Conservation (phyloP, 73 alveolate species). For the Tetrahymena malaccensis region DNA sequence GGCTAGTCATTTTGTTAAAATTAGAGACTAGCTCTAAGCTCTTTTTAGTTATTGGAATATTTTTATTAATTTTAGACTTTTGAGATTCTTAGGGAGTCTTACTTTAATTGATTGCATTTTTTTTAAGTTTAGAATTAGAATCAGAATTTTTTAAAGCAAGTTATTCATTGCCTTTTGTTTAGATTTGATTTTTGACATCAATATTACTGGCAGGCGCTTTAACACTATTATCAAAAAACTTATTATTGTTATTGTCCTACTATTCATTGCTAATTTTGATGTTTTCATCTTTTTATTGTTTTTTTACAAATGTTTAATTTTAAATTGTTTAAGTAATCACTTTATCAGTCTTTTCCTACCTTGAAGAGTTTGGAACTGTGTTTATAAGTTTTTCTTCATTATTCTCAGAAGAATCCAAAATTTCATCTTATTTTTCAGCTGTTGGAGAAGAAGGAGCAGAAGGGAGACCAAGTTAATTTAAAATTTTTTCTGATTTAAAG, state of each 20-base stretch:
- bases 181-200: background rate
- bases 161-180: background rate
- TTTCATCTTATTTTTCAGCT: background rate
- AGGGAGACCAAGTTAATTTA: background rate
- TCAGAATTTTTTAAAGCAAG: background rate
- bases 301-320: background rate
- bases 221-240: background rate
- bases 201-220: background rate
- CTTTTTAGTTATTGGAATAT: background rate
- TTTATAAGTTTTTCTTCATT: background rate
- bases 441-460: background rate
- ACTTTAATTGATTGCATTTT: background rate
- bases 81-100: background rate
- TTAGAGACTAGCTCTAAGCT: background rate
- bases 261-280: background rate
- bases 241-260: background rate
- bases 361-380: background rate
- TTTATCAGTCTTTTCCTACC: background rate
- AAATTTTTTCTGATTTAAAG: background rate
- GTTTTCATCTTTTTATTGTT: background rate
- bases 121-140: background rate
- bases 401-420: background rate
- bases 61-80: background rate
- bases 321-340: background rate
- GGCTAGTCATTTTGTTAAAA: background rate